phyloP scores from a whole-genome alignment of 148 eudicot genomes.

The Beta vulgaris region DNA sequence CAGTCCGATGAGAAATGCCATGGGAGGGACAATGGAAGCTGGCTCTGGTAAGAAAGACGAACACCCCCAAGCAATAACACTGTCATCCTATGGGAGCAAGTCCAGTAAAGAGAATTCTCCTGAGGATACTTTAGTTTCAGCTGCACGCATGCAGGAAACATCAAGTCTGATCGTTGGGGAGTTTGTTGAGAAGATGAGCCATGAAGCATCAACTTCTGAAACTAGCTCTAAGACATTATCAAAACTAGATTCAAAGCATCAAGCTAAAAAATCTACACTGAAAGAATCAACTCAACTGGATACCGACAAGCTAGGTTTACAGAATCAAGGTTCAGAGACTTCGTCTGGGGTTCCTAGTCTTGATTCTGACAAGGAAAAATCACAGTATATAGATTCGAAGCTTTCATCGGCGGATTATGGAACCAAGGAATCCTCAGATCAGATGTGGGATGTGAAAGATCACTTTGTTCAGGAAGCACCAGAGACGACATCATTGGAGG shows the following conservation, averaged over 20 bases:
- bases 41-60: constrained; percentile 21
- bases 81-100: constrained; percentile 13
- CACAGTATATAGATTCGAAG: constrained; percentile 42
- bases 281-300: constrained; percentile 26
- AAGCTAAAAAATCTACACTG: constrained; percentile 24
- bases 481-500: constrained; percentile 34
- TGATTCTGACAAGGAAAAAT: constrained; percentile 32
- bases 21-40: constrained; percentile 21
- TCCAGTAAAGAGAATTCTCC: constrained; percentile 31
- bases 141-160: constrained; percentile 52
- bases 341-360: constrained; percentile 33
- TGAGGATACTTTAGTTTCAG: constrained; percentile 59
- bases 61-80: constrained; percentile 20
- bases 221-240: constrained; percentile 29
- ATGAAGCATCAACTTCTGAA: constrained; percentile 54
- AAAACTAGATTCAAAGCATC: constrained; percentile 23
- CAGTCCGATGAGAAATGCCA: constrained; percentile 24
- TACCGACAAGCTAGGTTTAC: constrained; percentile 31
- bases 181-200: constrained; percentile 52
- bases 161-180: constrained; percentile 53
- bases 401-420: constrained; percentile 42
- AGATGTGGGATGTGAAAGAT: constrained; percentile 58
- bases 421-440: constrained; percentile 57
- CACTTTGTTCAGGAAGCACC: constrained; percentile 37
- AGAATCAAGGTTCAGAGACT: constrained; percentile 37